Evolutionary conservation across 2,329 filamentous ascomycete genomes (phyloP).

Genomic region (Torrubiella hemipterigena): DNA sequence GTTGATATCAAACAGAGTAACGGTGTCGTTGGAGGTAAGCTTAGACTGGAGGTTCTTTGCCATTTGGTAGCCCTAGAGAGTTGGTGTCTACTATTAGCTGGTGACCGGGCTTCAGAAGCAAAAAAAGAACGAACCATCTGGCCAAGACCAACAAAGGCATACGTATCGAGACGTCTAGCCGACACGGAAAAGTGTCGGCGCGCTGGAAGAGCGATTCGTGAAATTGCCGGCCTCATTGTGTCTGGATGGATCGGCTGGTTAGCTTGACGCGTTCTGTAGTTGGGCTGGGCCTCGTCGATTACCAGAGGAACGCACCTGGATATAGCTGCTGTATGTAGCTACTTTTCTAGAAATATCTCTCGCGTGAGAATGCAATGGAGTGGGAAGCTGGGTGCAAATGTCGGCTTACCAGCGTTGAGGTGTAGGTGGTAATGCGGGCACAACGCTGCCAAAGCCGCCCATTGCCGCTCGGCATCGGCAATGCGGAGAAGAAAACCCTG

Average conservation of each 20-base stretch:
- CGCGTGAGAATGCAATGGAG: not conserved
- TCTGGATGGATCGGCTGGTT: not conserved
- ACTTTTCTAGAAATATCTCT: not conserved
- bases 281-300: not conserved
- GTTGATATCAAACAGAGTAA: constrained; percentile 47
- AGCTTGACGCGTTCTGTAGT: too few species aligned
- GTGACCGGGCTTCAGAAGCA: not conserved
- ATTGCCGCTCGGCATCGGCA: too few species aligned
- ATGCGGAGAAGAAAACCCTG: too few species aligned
- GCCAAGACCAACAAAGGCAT: constrained; percentile 48
- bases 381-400: constrained; percentile 1
- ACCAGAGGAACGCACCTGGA: not conserved
- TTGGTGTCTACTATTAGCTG: too few species aligned
- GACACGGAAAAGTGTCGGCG: constrained; percentile 37
- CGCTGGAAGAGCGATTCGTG: constrained; percentile 7
- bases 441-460: constrained; percentile 19
- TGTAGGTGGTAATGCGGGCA: constrained; percentile 13
- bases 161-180: constrained; percentile 33
- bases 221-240: constrained; percentile 6
- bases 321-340: not conserved
- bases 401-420: constrained; percentile 5
- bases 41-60: constrained; percentile 49
- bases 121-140: constrained; percentile 39
- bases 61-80: constrained; percentile 47
- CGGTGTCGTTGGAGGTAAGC: constrained; percentile 34